Evolutionary conservation across 2,329 filamentous ascomycete species (phyloP), one percentile per base, ranked within the genome.

Genomic region (Claviceps quebecensis): DNA sequence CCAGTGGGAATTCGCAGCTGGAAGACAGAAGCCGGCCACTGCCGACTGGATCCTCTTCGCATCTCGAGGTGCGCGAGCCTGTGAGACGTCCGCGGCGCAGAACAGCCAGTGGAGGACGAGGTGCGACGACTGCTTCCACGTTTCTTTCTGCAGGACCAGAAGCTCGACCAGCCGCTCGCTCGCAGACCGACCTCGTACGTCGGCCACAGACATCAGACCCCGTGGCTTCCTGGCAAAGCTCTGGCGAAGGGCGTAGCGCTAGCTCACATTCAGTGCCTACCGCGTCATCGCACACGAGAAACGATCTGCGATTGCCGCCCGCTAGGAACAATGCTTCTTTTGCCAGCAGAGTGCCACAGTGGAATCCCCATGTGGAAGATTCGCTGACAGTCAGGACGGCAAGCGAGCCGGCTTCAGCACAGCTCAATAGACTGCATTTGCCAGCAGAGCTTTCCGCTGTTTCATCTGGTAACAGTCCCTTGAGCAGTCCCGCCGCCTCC

Each of bases 131-230:
- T 2, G 65, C 74, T 2, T 73, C 77, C 2, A 58, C 69, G 17
- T 66, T 67, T 48, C 64, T 68, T 16, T 64, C 69, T 2, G 62
- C 71, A 41, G 60, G 70, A 29, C n/a, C 41, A 14, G 69, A 75
- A 13, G 61, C 69, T 26, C 69, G 72, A 49, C 73, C 75, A 43
- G 75, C 78, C 13, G 71, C 77, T 22, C 75, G 77, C 22, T 87
- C 85, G 17, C 77, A 82, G 46, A 84, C 79, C 2, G 84, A 89
- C 60, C 67, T 88, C 8, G 66, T 68, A 2, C 55, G 71, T 5
- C 69, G 72, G 43, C 64, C 72, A 6, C 68, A 68, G 22, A 65
- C 64, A 8, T 61, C 66, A 14, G 72, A 72, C 23, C 57, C 66
- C 4, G 58, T 63, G 2, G 56, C 62, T 5, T 63, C 63, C 13